Conservation (phyloP, 257 asterid species). For the Oldenlandia corymbosa region DNA sequence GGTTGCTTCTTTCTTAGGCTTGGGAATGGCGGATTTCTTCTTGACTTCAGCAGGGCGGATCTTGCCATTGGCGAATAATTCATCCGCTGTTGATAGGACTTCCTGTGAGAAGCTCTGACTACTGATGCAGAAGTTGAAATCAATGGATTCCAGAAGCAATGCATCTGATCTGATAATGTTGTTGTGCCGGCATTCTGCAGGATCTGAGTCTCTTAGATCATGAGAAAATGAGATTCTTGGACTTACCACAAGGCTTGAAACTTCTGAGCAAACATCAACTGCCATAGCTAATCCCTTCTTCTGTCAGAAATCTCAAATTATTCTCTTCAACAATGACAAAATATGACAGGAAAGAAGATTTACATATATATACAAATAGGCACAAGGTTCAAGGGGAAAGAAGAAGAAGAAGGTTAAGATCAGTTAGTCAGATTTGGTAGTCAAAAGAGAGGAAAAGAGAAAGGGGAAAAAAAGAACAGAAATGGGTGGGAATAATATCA, state of each 20-base stretch:
- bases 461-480: constrained; percentile 28
- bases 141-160: constrained; percentile 43
- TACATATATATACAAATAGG: constrained; percentile 14
- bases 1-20: constrained; percentile 1
- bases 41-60: constrained; percentile 64
- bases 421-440: constrained; percentile 24
- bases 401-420: constrained; percentile 3
- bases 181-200: constrained; percentile 30
- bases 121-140: constrained; percentile 56
- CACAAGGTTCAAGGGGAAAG: constrained; percentile 8
- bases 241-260: constrained; percentile 35
- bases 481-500: constrained; percentile 35
- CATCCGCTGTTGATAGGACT: constrained; percentile 64
- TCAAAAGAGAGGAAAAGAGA: constrained; percentile 43
- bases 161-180: constrained; percentile 28
- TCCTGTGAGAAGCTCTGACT: constrained; percentile 23
- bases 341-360: neutral
- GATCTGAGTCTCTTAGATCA: constrained; percentile 54
- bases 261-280: constrained; percentile 55
- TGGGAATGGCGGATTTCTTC: constrained; percentile 23
- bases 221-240: constrained; percentile 80
- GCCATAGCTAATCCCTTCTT: constrained; percentile 36
- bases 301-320: neutral
- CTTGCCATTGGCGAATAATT: constrained; percentile 73
- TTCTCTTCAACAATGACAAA: neutral